Evolutionary conservation across 1,284 basidiomycete species (phyloP).

Genomic region (Heterobasidion irregulare): DNA sequence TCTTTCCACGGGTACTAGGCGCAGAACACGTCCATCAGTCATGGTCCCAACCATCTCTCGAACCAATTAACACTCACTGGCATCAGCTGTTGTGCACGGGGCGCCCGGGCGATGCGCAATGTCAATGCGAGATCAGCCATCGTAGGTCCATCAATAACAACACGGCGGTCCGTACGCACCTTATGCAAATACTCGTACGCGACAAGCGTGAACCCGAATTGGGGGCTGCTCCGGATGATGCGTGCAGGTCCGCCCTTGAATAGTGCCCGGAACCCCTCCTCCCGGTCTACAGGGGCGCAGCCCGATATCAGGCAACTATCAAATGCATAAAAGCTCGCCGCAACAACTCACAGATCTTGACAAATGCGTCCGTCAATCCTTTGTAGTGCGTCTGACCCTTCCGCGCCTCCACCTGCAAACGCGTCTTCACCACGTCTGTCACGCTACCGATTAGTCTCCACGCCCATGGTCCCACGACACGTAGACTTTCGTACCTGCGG

Average conservation of each 20-base stretch:
- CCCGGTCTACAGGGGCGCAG: conserved; percentile 43
- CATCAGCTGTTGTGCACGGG: conserved; percentile 34
- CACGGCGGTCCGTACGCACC: conserved; percentile 23
- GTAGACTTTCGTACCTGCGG: conserved; percentile 52
- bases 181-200: conserved; percentile 80
- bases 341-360: conserved; percentile 64
- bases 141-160: conserved; percentile 5
- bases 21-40: conserved; percentile 14
- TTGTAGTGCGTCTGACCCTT: conserved; percentile 92
- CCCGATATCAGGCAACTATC: background rate
- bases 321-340: background rate
- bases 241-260: conserved; percentile 96
- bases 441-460: conserved; percentile 17
- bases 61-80: conserved; percentile 49
- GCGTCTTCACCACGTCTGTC: conserved; percentile 96
- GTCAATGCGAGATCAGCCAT: background rate
- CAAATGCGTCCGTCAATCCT: conserved; percentile 84
- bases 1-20: conserved; percentile 31
- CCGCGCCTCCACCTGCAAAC: conserved; percentile 91
- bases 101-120: background rate
- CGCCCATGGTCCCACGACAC: background rate
- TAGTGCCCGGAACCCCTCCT: conserved; percentile 84
- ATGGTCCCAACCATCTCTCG: conserved; percentile 9
- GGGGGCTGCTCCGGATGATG: conserved; percentile 79
- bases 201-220: conserved; percentile 91